phyloP scores from a whole-genome alignment of 768 basidiomycete species.

The Suillus brevipes region DNA sequence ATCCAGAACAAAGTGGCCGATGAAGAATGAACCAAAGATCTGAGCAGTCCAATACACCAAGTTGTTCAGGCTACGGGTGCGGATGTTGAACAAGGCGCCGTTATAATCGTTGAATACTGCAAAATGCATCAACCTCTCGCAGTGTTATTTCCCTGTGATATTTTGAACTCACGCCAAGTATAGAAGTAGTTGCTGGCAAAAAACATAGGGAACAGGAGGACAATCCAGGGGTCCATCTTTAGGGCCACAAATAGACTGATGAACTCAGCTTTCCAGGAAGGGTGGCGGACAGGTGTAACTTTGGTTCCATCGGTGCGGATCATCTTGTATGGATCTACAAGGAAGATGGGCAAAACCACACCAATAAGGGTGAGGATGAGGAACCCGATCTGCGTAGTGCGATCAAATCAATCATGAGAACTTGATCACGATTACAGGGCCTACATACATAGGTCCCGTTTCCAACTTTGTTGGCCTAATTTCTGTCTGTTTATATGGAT shows the following conservation, averaged over 20 bases:
- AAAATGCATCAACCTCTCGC: slow-evolving; percentile 2
- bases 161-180: slow-evolving; percentile 62
- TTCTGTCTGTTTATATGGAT: neutral
- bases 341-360: slow-evolving; percentile 56
- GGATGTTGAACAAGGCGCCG: slow-evolving; percentile 68
- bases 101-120: slow-evolving; percentile 76
- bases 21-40: slow-evolving; percentile 65
- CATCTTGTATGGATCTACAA: slow-evolving; percentile 70
- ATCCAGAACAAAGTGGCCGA: slow-evolving; percentile 48
- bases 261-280: slow-evolving; percentile 67
- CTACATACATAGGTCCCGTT: slow-evolving; percentile 77
- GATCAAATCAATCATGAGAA: slow-evolving; percentile 51
- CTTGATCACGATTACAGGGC: slow-evolving; percentile 24
- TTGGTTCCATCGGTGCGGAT: slow-evolving; percentile 76
- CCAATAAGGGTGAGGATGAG: slow-evolving; percentile 66
- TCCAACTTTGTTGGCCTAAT: slow-evolving; percentile 46
- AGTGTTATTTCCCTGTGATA: slow-evolving; percentile 8
- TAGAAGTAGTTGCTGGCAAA: slow-evolving; percentile 78
- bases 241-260: slow-evolving; percentile 64
- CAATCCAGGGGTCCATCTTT: slow-evolving; percentile 61
- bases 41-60: slow-evolving; percentile 74
- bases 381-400: slow-evolving; percentile 59
- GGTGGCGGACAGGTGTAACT: slow-evolving; percentile 85
- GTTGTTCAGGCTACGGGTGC: slow-evolving; percentile 69
- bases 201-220: slow-evolving; percentile 78